Evolutionary conservation across 1,284 basidiomycete genomes (phyloP).

Genomic region (Ceratobasidium sp.): DNA sequence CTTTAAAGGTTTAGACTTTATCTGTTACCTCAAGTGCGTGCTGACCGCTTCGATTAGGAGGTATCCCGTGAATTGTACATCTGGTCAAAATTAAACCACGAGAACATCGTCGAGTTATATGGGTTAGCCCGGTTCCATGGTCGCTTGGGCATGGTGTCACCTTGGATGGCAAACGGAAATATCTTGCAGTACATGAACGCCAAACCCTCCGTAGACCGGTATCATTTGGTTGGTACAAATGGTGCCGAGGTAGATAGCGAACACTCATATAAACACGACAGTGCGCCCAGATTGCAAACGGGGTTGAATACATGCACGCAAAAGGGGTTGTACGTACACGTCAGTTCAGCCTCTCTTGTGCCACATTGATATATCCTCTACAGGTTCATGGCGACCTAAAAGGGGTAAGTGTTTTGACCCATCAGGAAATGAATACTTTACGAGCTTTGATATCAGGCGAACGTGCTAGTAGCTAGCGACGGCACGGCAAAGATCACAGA

Average conservation of each 20-base stretch:
- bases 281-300: conserved; percentile 6
- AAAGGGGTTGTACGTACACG: background rate
- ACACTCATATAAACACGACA: background rate
- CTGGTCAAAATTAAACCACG: conserved; percentile 1
- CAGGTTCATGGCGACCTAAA: conserved; percentile 31
- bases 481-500: conserved; percentile 6
- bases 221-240: background rate
- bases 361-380: background rate
- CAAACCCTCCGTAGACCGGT: background rate
- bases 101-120: background rate
- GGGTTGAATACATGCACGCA: background rate
- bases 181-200: background rate
- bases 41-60: background rate
- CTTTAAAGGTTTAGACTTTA: background rate
- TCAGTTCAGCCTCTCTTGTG: background rate
- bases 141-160: conserved; percentile 14
- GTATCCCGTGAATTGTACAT: background rate
- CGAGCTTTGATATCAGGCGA: background rate
- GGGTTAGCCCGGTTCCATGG: background rate
- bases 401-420: background rate
- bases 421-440: background rate
- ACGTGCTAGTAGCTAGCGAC: background rate
- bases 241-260: background rate
- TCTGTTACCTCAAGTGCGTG: background rate
- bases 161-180: conserved; percentile 4